phyloP scores from a whole-genome alignment of 768 basidiomycete species.

The Trametes gibbosa region DNA sequence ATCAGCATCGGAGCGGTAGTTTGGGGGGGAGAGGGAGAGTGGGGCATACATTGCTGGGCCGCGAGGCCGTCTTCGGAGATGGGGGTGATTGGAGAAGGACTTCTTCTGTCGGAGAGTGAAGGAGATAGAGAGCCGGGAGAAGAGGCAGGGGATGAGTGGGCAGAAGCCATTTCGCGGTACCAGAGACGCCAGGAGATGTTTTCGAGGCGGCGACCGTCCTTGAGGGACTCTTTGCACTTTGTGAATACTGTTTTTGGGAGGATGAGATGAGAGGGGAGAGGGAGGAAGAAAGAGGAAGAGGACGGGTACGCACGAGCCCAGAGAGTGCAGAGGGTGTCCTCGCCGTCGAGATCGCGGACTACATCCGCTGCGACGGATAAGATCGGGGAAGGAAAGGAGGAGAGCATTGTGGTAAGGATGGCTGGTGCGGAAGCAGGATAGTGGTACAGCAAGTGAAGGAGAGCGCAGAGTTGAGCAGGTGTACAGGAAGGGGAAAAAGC shows the following conservation, averaged over 20 bases:
- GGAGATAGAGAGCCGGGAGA: constrained; percentile 30
- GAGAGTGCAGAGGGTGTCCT: constrained; percentile 61
- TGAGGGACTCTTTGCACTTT: constrained; percentile 75
- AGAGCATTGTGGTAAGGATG: constrained; percentile 38
- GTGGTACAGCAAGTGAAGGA: constrained; percentile 13
- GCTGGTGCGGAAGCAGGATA: constrained; percentile 9
- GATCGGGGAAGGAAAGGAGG: constrained; percentile 58
- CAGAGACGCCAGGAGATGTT: constrained; percentile 88
- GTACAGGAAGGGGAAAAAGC: neutral
- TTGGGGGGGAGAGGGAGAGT: neutral
- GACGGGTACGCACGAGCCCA: constrained; percentile 57
- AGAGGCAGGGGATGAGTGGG: constrained; percentile 30
- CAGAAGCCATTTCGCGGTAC: constrained; percentile 58
- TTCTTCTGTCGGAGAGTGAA: constrained; percentile 24
- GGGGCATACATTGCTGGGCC: constrained; percentile 22
- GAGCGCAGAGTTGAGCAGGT: neutral
- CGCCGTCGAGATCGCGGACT: constrained; percentile 64
- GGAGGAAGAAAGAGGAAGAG: neutral
- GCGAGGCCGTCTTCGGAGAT: constrained; percentile 25
- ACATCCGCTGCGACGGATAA: constrained; percentile 65
- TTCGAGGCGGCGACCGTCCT: constrained; percentile 80
- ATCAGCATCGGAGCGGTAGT: constrained; percentile 7
- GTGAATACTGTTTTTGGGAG: constrained; percentile 60
- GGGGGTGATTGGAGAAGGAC: constrained; percentile 32
- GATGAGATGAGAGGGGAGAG: constrained; percentile 9